Evolutionary conservation across 306 rosid genomes (phyloP).

Genomic region (Trichosanthes truncata): DNA sequence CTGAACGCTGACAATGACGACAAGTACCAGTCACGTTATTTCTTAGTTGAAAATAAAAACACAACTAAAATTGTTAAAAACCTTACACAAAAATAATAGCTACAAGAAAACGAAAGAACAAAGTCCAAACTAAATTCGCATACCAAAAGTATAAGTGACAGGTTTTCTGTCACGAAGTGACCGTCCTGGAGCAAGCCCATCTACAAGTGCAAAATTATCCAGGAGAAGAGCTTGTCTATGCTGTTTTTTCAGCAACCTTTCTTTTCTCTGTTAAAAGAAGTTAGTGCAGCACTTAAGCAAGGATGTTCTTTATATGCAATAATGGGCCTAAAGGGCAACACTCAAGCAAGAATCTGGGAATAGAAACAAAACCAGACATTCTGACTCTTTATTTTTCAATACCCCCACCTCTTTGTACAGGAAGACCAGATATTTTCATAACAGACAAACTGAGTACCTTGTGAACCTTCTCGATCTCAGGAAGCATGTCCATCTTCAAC

Average conservation of each 20-base stretch:
- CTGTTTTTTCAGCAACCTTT: constrained; percentile 87
- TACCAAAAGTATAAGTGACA: constrained; percentile 96
- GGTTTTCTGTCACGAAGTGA: constrained; percentile 97
- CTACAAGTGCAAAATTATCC: constrained; percentile 64
- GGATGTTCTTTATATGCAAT: neutral
- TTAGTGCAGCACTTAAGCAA: constrained; percentile 9
- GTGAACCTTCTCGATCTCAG: constrained; percentile 94
- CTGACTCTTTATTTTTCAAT: neutral
- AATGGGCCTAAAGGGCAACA: neutral
- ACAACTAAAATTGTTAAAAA: neutral
- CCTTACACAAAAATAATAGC: neutral
- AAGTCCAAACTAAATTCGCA: constrained; percentile 18
- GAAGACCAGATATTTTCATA: neutral
- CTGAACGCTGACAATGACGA: neutral
- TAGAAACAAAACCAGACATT: neutral
- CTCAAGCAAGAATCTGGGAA: neutral
- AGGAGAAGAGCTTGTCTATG: constrained; percentile 97
- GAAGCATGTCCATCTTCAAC: constrained; percentile 91
- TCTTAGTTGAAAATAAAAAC: neutral
- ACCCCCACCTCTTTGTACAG: neutral
- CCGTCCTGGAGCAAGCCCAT: constrained; percentile 91
- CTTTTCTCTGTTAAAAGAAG: constrained; percentile 59
- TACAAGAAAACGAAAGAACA: neutral
- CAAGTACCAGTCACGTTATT: neutral
- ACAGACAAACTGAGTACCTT: constrained; percentile 41